Conservation (phyloP, 139 green algal species). For the Coelastrella sp. region DNA sequence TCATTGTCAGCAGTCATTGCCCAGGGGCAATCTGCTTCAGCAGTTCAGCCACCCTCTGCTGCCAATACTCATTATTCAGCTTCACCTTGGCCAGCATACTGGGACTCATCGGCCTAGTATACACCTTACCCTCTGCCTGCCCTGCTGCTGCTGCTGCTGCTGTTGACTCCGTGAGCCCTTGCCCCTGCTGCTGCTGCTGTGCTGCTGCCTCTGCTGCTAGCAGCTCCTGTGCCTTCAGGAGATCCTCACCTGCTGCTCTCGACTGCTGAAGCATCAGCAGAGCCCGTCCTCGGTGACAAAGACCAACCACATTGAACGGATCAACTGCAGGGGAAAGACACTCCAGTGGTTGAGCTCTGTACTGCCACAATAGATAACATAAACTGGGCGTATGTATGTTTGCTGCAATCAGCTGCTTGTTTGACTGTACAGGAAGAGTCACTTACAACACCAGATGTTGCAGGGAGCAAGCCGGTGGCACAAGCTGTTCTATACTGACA, state of each 20-base stretch:
- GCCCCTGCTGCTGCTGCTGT: constrained; percentile 21
- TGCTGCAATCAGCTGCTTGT: too few relatives aligned
- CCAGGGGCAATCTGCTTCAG: background rate
- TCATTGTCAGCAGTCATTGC: background rate
- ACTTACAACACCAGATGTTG: too few relatives aligned
- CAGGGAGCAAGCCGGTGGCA: too few relatives aligned
- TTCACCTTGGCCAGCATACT: background rate
- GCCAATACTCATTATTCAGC: constrained; percentile 35
- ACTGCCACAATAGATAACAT: too few relatives aligned
- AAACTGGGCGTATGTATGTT: too few relatives aligned
- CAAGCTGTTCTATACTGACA: too few relatives aligned
- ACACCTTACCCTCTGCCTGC: background rate
- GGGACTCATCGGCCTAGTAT: background rate
- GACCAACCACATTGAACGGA: background rate
- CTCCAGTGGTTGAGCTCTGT: too few relatives aligned
- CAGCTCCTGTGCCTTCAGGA: background rate
- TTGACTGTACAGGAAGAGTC: too few relatives aligned
- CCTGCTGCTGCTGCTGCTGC: constrained; percentile 1
- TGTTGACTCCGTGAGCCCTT: too few relatives aligned
- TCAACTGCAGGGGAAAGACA: background rate
- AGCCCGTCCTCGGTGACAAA: background rate
- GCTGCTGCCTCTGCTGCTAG: background rate
- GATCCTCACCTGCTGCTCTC: background rate
- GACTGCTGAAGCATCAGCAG: background rate
- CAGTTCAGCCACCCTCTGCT: constrained; percentile 2